These are phyloP conservation scores for Claviceps sp. DNA, from an alignment of 2,329 filamentous ascomycete species.

Conservation along the genomic window DNA sequence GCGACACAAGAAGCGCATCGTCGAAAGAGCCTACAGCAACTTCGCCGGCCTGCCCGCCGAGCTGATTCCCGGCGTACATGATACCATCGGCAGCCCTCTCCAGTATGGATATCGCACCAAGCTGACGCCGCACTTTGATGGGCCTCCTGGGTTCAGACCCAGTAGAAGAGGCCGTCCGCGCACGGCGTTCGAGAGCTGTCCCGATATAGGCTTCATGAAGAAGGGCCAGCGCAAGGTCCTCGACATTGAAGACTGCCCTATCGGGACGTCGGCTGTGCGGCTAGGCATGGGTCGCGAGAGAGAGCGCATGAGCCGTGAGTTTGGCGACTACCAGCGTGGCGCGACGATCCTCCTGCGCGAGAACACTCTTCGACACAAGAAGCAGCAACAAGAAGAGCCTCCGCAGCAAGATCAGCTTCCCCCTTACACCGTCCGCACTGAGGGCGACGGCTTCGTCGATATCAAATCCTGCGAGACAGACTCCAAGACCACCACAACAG, in stretches of 20 bases:
- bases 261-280: constrained; percentile 76
- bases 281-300: constrained; percentile 68
- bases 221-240: constrained; percentile 71
- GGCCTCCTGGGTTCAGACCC: constrained; percentile 43
- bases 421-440: constrained; percentile 30
- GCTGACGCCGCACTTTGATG: constrained; percentile 90
- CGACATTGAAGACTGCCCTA: constrained; percentile 95
- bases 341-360: constrained; percentile 85
- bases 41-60: constrained; percentile 74
- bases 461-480: constrained; percentile 84
- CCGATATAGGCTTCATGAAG: constrained; percentile 78
- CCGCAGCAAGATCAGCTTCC: constrained; percentile 11
- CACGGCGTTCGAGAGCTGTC: constrained; percentile 44
- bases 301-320: constrained; percentile 57
- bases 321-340: constrained; percentile 60
- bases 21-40: constrained; percentile 83
- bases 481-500: constrained; percentile 66
- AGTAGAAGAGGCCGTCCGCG: constrained; percentile 33
- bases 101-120: constrained; percentile 95
- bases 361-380: constrained; percentile 55
- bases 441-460: constrained; percentile 48
- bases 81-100: constrained; percentile 81
- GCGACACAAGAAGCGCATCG: constrained; percentile 66
- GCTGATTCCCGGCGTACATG: constrained; percentile 59
- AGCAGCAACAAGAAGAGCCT: constrained; percentile 15